Evolutionary conservation across 345 rosid genomes (phyloP), one percentile per base, ranked within the genome.

Genomic region (Mercurialis annua): DNA sequence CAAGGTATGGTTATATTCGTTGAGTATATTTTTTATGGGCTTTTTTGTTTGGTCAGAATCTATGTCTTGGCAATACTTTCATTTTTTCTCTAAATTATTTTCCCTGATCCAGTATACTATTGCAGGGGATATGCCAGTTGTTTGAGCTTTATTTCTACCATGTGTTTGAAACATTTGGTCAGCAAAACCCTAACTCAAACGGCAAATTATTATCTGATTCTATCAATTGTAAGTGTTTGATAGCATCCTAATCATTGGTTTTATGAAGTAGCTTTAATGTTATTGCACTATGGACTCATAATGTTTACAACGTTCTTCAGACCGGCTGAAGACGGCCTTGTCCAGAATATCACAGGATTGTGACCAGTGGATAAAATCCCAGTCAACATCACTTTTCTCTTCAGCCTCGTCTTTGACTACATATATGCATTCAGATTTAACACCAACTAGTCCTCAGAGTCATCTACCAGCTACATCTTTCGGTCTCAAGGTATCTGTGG

Each of bases 51-150:
- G 14, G 62, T 30, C 42, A 18, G 71, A 42, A 17, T 64, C 44
- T 59, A 44, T 66, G 52, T 47, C 68, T 71, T 36, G 26, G 68
- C 6, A 47, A 50, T 48, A 2, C 42, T 60, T 38, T 36, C 34
- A 18, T 42, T 67, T 40, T 55, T 70, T 65, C 68, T 80, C 78
- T 76, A 67, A 80, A 71, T 68, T 77, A 24, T 63, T 70, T 84
- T 75, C 81, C 83, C 87, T 87, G 84, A 85, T 70, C 83, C 80
- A 72, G 84, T 84, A 67, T 71, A 64, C 57, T 80, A 72, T 75
- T 87, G 84, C 90, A 94, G 99, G 99, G 99, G 51, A 89, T 94
- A 70, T 88, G 98, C 87, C 97, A 92, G 74, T 80, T 92, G 80
- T 95, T 90, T 78, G 94, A 81, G 62, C 77, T 95, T 54, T 95